These are phyloP conservation scores for Meira nashicola DNA, from an alignment of 1,284 basidiomycete species.

Conservation along the genomic window DNA sequence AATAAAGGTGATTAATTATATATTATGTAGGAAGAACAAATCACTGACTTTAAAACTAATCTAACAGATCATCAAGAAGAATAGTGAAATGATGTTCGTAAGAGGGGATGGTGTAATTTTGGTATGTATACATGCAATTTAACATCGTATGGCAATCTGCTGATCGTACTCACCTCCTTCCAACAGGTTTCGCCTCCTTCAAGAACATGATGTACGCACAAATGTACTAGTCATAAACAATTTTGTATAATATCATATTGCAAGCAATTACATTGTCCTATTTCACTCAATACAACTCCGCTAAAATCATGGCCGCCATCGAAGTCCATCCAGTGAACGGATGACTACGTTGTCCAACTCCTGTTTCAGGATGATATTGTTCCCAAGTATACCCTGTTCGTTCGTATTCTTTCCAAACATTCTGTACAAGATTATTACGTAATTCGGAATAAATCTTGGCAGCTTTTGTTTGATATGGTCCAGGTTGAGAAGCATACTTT, in stretches of 20 bases:
- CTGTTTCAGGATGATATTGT: slow-evolving; percentile 79
- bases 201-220: slow-evolving; percentile 18
- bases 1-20: slow-evolving; percentile 55
- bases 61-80: slow-evolving; percentile 78
- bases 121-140: slow-evolving; percentile 24
- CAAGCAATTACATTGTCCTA: too few relatives aligned
- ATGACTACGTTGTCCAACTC: slow-evolving; percentile 73
- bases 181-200: slow-evolving; percentile 35
- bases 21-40: not conserved
- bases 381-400: slow-evolving; percentile 93
- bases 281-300: slow-evolving; percentile 31
- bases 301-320: slow-evolving; percentile 48
- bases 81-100: slow-evolving; percentile 97
- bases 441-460: slow-evolving; percentile 72
- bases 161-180: not conserved
- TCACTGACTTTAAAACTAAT: not conserved
- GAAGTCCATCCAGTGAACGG: slow-evolving; percentile 49
- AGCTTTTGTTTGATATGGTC: slow-evolving; percentile 72
- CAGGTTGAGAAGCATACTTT: slow-evolving; percentile 73
- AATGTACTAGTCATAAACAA: not conserved
- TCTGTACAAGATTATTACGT: slow-evolving; percentile 74
- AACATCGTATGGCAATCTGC: not conserved
- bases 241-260: not conserved
- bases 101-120: slow-evolving; percentile 63
- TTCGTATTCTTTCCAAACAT: slow-evolving; percentile 71